Conservation (phyloP, 2,329 filamentous ascomycete species). For the Colletotrichum sp. region DNA sequence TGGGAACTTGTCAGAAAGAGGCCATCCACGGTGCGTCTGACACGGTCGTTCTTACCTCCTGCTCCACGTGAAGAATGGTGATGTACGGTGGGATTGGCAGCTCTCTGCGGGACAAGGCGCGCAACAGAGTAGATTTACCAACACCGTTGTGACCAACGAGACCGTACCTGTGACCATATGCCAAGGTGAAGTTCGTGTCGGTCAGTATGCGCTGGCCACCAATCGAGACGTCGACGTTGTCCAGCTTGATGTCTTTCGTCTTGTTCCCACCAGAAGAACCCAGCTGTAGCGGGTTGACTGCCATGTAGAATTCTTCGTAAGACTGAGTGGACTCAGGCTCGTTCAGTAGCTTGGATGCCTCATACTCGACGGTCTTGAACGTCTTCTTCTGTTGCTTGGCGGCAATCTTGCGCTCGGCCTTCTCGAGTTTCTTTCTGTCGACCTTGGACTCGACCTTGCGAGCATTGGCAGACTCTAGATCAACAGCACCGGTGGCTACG, state of each 20-base stretch:
- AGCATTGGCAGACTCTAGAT: constrained; percentile 90
- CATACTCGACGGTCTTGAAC: constrained; percentile 98
- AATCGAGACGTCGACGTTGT: constrained; percentile 94
- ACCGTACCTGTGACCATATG: constrained; percentile 94
- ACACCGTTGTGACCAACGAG: constrained; percentile 99
- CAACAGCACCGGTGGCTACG: constrained; percentile 81
- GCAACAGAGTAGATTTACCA: constrained; percentile 92
- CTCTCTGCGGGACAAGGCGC: constrained; percentile 91
- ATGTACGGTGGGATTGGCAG: constrained; percentile 95
- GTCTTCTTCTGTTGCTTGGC: constrained; percentile 98
- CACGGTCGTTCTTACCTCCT: constrained; percentile 69
- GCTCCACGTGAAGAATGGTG: constrained; percentile 97
- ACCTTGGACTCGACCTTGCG: constrained; percentile 97
- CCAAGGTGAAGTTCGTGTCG: constrained; percentile 87
- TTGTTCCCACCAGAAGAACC: constrained; percentile 76
- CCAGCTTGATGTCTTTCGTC: constrained; percentile 99
- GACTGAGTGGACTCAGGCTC: constrained; percentile 83
- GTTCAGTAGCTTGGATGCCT: constrained; percentile 88
- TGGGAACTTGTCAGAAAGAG: constrained; percentile 36
- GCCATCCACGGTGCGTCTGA: neutral
- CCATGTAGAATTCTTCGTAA: constrained; percentile 99
- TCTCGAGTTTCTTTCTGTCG: constrained; percentile 98
- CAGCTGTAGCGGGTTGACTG: constrained; percentile 93
- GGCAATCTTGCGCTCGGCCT: constrained; percentile 95
- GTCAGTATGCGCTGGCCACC: constrained; percentile 86